phyloP scores from a whole-genome alignment of 2,329 filamentous ascomycete genomes.

The Curvularia sp. region DNA sequence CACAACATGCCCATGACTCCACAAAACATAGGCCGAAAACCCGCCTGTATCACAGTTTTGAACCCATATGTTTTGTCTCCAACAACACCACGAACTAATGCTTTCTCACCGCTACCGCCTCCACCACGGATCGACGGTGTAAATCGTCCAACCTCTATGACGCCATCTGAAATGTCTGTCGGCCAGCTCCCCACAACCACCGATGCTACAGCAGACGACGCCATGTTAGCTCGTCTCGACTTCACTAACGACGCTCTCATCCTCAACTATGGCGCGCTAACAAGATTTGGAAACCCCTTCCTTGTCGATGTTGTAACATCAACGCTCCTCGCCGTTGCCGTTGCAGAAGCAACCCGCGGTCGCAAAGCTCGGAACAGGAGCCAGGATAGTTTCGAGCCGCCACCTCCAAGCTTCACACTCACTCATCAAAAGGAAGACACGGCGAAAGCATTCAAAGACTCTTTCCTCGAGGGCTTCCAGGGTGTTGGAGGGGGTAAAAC shows the following conservation, averaged over 20 bases:
- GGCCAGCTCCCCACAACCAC: constrained; percentile 45
- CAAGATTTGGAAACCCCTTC: constrained; percentile 55
- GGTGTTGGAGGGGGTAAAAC: constrained; percentile 37
- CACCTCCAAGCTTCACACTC: constrained; percentile 38
- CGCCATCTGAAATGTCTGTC: constrained; percentile 45
- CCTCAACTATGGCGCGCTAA: constrained; percentile 55
- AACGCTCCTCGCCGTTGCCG: constrained; percentile 55
- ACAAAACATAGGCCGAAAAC: constrained; percentile 37
- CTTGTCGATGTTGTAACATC: constrained; percentile 55
- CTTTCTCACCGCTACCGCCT: constrained; percentile 41
- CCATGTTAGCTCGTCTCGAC: constrained; percentile 55
- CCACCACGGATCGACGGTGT: constrained; percentile 35
- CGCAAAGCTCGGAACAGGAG: constrained; percentile 28
- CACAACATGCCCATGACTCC: constrained; percentile 50
- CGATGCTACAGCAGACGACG: constrained; percentile 48
- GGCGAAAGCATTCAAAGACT: constrained; percentile 40
- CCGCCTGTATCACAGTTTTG: constrained; percentile 47
- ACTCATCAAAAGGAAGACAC: constrained; percentile 36
- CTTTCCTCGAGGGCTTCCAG: constrained; percentile 45
- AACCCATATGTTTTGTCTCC: constrained; percentile 52
- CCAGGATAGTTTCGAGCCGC: constrained; percentile 43
- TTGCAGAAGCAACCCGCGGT: constrained; percentile 54
- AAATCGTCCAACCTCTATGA: constrained; percentile 41
- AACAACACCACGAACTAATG: constrained; percentile 42
- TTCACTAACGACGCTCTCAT: constrained; percentile 53